Evolutionary conservation across 371 early-diverging fungal species (phyloP), one percentile per base, ranked within the genome.

Genomic region (Syncephalastrum monosporum): DNA sequence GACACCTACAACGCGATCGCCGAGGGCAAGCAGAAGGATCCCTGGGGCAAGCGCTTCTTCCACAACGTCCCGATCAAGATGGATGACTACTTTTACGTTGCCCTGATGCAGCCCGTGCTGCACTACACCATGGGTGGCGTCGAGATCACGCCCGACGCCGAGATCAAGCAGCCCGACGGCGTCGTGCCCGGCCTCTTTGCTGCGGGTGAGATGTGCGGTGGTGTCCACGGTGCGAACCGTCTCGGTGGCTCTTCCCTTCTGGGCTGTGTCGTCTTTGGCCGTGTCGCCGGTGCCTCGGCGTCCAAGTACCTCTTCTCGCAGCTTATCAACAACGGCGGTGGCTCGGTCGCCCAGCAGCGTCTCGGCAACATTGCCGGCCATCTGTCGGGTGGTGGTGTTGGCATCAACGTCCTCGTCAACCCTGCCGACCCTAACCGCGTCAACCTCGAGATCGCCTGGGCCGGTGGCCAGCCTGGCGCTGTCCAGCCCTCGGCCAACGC

Each of bases 51-150:
- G 77, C 89, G 85, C 68, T 97, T 91, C 85, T 91, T 91, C 76
- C 88, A 88, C 66, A 91, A 91, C 62, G 63, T 79, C 6, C 92
- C 92, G 60, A 89, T 84, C 72, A 81, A 77, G 56, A 85, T 86
- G 80, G 68, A 78, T 52, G 84, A 85, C 57, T 77, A 86, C 77
- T 91, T 91, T 67, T 81, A 91, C 69, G 94, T 96, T 57, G 91
- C 92, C 19, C 75, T 85, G 25, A 91, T 97, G 82, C 87, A 91
- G 57, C 97, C 96, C 21, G 92, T 93, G 33, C 85, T 95, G 47
- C 98, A 97, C 75, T 97, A 94, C 63, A 94, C 97, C 23, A 96
- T 96, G 97, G 97, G 97, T 77, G 97, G 97, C 73, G 83, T 96
- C 56, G 90, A 92, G 63, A 93, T 96, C 65, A 90, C 91, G 55